phyloP scores from a whole-genome alignment of 257 asterid genomes.

The Verbascum thapsus region DNA sequence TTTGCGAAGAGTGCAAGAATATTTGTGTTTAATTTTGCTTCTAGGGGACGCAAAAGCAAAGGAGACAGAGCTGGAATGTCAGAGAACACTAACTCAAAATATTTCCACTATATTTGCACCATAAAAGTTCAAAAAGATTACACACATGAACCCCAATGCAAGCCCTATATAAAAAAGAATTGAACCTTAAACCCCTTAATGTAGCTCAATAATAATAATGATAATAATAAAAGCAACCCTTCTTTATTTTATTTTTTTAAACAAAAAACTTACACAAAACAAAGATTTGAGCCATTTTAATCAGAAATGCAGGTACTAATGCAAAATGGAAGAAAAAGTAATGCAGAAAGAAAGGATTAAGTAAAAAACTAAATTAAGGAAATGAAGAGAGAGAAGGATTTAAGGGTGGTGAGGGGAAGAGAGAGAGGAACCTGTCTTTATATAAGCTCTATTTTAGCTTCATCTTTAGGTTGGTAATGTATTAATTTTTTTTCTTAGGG shows the following conservation, averaged over 20 bases:
- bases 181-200: constrained; percentile 24
- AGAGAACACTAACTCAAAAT: constrained; percentile 53
- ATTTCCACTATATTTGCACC: constrained; percentile 31
- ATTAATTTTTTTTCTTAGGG: background rate
- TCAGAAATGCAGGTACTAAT: constrained; percentile 20
- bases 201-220: constrained; percentile 31
- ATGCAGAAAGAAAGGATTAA: constrained; percentile 22
- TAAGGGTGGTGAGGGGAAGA: constrained; percentile 40
- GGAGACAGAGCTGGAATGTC: constrained; percentile 64
- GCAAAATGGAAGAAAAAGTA: constrained; percentile 7
- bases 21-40: constrained; percentile 49
- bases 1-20: constrained; percentile 49
- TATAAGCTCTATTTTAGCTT: constrained; percentile 50
- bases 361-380: constrained; percentile 20
- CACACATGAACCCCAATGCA: constrained; percentile 7
- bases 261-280: constrained; percentile 9
- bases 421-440: constrained; percentile 47
- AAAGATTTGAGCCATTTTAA: constrained; percentile 1
- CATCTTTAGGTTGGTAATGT: constrained; percentile 37
- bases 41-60: constrained; percentile 50
- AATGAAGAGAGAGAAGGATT: constrained; percentile 25
- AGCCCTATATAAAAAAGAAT: constrained; percentile 9
- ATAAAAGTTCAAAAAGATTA: constrained; percentile 2
- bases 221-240: constrained; percentile 16
- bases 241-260: constrained; percentile 2